phyloP scores from a whole-genome alignment of 1,284 basidiomycete species.

The Ceratobasidium sp. region DNA sequence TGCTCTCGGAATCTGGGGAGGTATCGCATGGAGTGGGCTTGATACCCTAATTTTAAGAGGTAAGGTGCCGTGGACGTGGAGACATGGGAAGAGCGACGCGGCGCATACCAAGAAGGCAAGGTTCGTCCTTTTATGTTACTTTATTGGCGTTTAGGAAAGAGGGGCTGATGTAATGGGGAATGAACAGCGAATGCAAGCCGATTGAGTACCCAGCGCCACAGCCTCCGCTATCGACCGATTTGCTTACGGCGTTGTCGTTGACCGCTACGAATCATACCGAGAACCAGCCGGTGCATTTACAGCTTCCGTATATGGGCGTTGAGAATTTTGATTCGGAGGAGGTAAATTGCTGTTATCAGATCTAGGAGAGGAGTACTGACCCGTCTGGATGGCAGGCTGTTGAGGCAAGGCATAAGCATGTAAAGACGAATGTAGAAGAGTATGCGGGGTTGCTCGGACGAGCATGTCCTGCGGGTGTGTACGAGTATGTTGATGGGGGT shows the following conservation, averaged over 20 bases:
- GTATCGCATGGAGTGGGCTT: constrained; percentile 90
- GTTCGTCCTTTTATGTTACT: constrained; percentile 51
- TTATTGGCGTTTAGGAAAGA: neutral
- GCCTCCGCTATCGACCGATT: constrained; percentile 92
- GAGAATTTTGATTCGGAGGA: constrained; percentile 65
- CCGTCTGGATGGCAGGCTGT: constrained; percentile 64
- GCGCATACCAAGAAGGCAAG: constrained; percentile 77
- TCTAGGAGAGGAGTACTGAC: constrained; percentile 23
- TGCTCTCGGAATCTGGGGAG: constrained; percentile 87
- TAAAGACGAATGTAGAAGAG: constrained; percentile 79
- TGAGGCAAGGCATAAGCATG: constrained; percentile 72
- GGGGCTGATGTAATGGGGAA: neutral
- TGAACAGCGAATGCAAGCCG: constrained; percentile 72
- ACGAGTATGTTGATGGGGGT: constrained; percentile 87
- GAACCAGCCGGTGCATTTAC: constrained; percentile 92
- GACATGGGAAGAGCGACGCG: constrained; percentile 76
- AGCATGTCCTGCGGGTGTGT: constrained; percentile 96
- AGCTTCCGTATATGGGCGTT: constrained; percentile 65
- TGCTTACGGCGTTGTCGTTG: constrained; percentile 90
- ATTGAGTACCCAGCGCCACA: constrained; percentile 94
- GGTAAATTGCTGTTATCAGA: constrained; percentile 55
- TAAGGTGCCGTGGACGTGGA: constrained; percentile 92
- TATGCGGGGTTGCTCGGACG: constrained; percentile 90
- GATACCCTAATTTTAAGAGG: constrained; percentile 91
- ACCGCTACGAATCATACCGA: constrained; percentile 98